These are phyloP conservation scores for Lasiosphaeria hispida DNA, from an alignment of 495 filamentous ascomycete species.

Conservation along the genomic window DNA sequence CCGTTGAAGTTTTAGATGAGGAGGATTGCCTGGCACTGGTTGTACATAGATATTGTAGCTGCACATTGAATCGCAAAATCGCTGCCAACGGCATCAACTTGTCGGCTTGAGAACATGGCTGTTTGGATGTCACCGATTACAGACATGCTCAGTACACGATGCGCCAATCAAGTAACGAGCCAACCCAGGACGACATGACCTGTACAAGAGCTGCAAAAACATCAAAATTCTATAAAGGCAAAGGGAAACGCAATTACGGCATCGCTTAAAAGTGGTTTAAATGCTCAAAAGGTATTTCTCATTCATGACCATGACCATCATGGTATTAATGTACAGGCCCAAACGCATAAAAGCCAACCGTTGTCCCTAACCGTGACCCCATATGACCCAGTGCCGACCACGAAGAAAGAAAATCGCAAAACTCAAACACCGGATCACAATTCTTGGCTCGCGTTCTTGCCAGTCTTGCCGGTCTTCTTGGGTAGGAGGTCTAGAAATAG, in stretches of 20 bases:
- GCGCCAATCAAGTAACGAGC: too few species aligned
- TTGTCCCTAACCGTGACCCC: slow-evolving; percentile 84
- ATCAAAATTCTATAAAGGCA: too few species aligned
- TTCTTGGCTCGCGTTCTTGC: slow-evolving; percentile 88
- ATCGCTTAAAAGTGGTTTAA: neutral
- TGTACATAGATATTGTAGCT: neutral
- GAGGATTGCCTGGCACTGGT: neutral
- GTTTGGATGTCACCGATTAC: too few species aligned
- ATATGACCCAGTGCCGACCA: slow-evolving; percentile 72
- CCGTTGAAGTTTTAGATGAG: slow-evolving; percentile 43
- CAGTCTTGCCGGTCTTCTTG: slow-evolving; percentile 95
- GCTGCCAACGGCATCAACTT: neutral
- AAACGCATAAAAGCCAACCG: slow-evolving; percentile 65
- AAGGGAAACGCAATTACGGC: neutral
- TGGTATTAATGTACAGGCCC: slow-evolving; percentile 89
- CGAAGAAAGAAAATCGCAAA: slow-evolving; percentile 60
- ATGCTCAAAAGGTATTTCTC: slow-evolving; percentile 45
- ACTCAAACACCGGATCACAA: slow-evolving; percentile 64
- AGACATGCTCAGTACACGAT: too few species aligned
- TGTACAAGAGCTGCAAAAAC: too few species aligned
- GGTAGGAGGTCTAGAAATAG: slow-evolving; percentile 76
- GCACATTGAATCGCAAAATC: neutral
- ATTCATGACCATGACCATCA: slow-evolving; percentile 69
- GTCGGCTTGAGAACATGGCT: too few species aligned
- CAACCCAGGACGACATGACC: too few species aligned